Base-by-base conservation (phyloP, 805 yeast species). In the Helenozyma rhizophorensis region DNA sequence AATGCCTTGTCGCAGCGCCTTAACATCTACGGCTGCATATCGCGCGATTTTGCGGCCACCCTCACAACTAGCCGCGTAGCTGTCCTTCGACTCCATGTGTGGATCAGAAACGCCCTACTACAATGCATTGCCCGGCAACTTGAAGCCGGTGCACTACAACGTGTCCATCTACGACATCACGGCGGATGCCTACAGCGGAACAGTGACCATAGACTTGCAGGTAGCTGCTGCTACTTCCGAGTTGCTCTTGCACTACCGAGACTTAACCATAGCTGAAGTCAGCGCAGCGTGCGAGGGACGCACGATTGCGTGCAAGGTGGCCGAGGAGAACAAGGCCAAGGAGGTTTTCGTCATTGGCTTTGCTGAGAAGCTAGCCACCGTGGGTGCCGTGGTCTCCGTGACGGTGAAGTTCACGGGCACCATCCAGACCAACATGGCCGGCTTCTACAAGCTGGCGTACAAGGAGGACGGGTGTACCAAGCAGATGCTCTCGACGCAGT, bases 131-230 rank as follows among this genome's bases (percentile, higher is more conserved):
- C 94, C 85, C 47, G 65, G 66, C 30, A 65, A 72, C 33, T 82
- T 88, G 40, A 70, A 70, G 38, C 97, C 98, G 22, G 47, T 63
- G 22, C 84, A 83, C 58, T 90, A 93, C 55, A 74, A 77, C 34
- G 56, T 93, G 12, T 37, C 60, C 21, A 70, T 78, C 13, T 80
- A 78, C 48, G 73, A 80, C 47, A 56, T 68, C 18, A 56, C 47
- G 6, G 57, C 58, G 22, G 70, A 68, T 42, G 53, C 68, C 1
- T 79, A 70, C 48, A 48, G 47, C 2, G 85, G 83, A 6, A 40
- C 40, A 3, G 78, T 73, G 3, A 45, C 39, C 8, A 71, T 83
- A 34, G 59, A 68, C 26, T 60, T 83, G 29, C 57, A 59, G 9
- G 74, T 75, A 21, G 46, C 47, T 10, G 54, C 56, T 14, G 45